A percentile compares a stretch with the other conserved stretches of the same genome.
Evolutionary conservation across 2,329 filamentous ascomycete species (phyloP).

Genomic region (Colletotrichum liaoningense): DNA sequence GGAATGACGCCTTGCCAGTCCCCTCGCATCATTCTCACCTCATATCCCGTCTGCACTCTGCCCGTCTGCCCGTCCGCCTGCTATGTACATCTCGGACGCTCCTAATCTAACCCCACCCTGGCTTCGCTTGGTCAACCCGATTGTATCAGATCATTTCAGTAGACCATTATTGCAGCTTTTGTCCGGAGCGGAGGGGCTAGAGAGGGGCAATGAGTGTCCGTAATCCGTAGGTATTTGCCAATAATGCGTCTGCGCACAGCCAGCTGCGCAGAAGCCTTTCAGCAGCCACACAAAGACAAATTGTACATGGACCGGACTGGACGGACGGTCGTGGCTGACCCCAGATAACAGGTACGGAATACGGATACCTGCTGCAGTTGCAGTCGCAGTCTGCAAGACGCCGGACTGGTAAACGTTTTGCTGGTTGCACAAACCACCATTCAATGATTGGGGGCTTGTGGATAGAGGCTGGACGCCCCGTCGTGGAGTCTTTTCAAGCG

Average conservation of each 20-base stretch:
- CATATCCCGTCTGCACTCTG: conserved; percentile 12
- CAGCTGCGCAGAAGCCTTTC: background rate
- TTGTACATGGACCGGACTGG: background rate
- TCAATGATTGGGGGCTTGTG: conserved; percentile 1
- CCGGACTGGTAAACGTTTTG: background rate
- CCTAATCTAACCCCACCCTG: conserved; percentile 12
- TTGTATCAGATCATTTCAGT: conserved; percentile 18
- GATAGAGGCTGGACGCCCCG: background rate
- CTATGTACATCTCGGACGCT: conserved; percentile 13
- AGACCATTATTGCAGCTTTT: background rate
- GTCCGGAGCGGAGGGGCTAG: conserved; percentile 7
- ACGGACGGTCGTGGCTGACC: conserved; percentile 1
- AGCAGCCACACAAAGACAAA: conserved; percentile 8
- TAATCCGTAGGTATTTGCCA: no score
- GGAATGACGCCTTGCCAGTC: conserved; percentile 27
- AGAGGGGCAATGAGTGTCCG: conserved; percentile 12
- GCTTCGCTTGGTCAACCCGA: conserved; percentile 12
- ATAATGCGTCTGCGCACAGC: conserved; percentile 4
- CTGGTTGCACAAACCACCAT: conserved; percentile 5
- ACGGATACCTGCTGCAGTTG: no score
- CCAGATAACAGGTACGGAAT: background rate
- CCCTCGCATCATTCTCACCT: conserved; percentile 5
- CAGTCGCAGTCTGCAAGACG: background rate
- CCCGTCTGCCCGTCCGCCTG: background rate
- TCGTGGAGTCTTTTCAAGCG: background rate